Evolutionary conservation across 2,329 filamentous ascomycete genomes (phyloP).

Genomic region (Phyllachora maydis): DNA sequence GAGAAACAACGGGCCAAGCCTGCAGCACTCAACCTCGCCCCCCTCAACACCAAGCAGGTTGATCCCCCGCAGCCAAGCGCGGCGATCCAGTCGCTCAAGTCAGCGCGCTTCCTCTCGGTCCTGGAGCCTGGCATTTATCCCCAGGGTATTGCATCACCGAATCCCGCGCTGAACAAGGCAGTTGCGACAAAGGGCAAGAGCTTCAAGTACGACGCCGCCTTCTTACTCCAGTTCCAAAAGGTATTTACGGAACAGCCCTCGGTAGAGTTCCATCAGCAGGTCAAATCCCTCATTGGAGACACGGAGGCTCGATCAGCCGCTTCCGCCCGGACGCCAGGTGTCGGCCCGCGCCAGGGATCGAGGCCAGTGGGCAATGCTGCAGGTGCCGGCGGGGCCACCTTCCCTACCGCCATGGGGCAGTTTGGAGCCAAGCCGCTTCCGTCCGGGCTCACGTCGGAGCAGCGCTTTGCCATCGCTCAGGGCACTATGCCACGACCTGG

Average conservation of each 20-base stretch:
- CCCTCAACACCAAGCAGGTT: slow-evolving; percentile 62
- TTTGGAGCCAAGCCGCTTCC: slow-evolving; percentile 48
- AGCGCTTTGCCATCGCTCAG: slow-evolving; percentile 50
- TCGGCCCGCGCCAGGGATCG: slow-evolving; percentile 25
- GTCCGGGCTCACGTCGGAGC: slow-evolving; percentile 54
- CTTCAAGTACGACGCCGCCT: slow-evolving; percentile 89
- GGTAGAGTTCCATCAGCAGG: slow-evolving; percentile 75
- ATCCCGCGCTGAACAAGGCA: slow-evolving; percentile 70
- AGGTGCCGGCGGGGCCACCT: slow-evolving; percentile 26
- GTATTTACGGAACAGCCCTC: slow-evolving; percentile 96
- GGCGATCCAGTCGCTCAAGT: slow-evolving; percentile 81
- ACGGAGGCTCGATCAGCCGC: slow-evolving; percentile 40
- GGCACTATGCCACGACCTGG: slow-evolving; percentile 26
- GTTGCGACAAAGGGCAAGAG: slow-evolving; percentile 60
- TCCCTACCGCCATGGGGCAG: slow-evolving; percentile 38
- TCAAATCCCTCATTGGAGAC: slow-evolving; percentile 75
- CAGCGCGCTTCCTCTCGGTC: slow-evolving; percentile 69
- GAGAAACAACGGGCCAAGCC: slow-evolving; percentile 56
- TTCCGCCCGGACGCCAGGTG: slow-evolving; percentile 35
- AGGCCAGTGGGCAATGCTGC: too few relatives aligned
- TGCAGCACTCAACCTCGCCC: slow-evolving; percentile 67
- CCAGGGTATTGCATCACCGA: slow-evolving; percentile 65
- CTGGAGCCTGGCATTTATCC: slow-evolving; percentile 69
- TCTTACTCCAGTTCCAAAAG: slow-evolving; percentile 87
- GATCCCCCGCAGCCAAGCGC: slow-evolving; percentile 88